Evolutionary conservation across 2,329 filamentous ascomycete species (phyloP), one percentile per base, ranked within the genome.

Genomic region (Scedosporium aurantiacum): DNA sequence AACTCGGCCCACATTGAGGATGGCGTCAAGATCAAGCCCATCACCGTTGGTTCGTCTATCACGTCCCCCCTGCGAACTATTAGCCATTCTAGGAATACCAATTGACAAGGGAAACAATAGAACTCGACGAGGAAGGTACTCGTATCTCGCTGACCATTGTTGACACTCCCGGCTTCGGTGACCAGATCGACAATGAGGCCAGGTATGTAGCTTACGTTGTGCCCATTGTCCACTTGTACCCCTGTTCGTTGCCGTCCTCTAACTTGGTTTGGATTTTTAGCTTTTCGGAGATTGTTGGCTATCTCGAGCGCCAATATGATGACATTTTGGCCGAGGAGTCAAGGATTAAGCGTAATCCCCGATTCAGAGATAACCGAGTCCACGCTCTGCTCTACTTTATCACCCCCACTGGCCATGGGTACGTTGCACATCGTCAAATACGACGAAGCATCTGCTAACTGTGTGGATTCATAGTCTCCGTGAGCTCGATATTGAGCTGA

Each of bases 301-400:
- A 96, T 79, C 90, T 99, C 71, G 94, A 99, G 83, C 87, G 93
- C 79, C 93, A 99, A 85, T 97, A 97, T 78, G 94, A 99, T 78
- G 92, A 97, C 75, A 97, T 99, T 82, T 85, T 99, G 70, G 93
- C 94, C 65, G 93, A 97, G 80, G 94, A 99, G 81, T 97, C 94
- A 71, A 91, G 94, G 82, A 99, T 99, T 83, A 99, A 99, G 90
- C 94, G 94, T 91, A 99, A 99, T 82, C 94, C 94, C 69, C 88
- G 94, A 72, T 99, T 99, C 88, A 88, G 94, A 73, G 94, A 99
- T 80, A 97, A 99, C 81, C 90, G 94, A 80, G 91, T 99, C 57
- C 94, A 99, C 73, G 94, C 92, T 68, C 86, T 99, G 75, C 87
- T 99, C 70, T 99, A 99, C 84, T 99, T 99, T 77, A 97, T 99